phyloP scores from a whole-genome alignment of 495 filamentous ascomycete species.

The Aspergillus nanangensis region DNA sequence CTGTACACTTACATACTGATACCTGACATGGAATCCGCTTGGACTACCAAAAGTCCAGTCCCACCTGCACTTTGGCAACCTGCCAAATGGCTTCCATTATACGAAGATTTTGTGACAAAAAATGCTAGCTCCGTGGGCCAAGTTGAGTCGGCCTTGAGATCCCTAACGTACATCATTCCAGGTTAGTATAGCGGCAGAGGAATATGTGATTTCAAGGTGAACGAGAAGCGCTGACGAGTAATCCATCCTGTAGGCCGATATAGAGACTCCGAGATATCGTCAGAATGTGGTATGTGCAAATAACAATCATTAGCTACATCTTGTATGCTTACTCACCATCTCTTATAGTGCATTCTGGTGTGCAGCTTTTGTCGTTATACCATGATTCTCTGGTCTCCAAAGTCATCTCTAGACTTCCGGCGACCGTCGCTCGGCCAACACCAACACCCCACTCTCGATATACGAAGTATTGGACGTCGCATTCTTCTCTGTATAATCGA shows the following conservation, averaged over 20 bases:
- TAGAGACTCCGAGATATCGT: constrained; percentile 88
- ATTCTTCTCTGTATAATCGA: constrained; percentile 68
- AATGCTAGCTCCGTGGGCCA: constrained; percentile 88
- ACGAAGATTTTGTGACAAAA: constrained; percentile 89
- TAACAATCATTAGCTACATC: too few species aligned
- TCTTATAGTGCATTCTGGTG: constrained; percentile 66
- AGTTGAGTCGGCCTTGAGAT: constrained; percentile 87
- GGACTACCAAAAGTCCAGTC: constrained; percentile 24
- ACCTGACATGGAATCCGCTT: constrained; percentile 35
- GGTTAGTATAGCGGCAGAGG: constrained; percentile 39
- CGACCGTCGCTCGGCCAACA: constrained; percentile 36
- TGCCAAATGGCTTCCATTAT: constrained; percentile 71
- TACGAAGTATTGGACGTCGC: constrained; percentile 80
- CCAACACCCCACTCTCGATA: constrained; percentile 82
- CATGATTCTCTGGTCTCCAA: constrained; percentile 84
- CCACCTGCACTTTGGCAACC: constrained; percentile 47
- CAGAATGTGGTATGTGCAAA: constrained; percentile 64
- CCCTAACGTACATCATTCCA: constrained; percentile 92
- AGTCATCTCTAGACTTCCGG: constrained; percentile 48
- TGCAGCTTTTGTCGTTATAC: constrained; percentile 89
- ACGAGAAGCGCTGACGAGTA: constrained; percentile 3
- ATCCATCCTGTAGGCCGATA: constrained; percentile 61
- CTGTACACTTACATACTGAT: too few species aligned
- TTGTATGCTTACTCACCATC: too few species aligned
- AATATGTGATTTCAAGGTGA: neutral